A percentile compares a stretch with the other conserved stretches of the same genome.
Evolutionary conservation across 1,139 yeast genomes (phyloP).

Genomic region (Yamadazyma triangularis): DNA sequence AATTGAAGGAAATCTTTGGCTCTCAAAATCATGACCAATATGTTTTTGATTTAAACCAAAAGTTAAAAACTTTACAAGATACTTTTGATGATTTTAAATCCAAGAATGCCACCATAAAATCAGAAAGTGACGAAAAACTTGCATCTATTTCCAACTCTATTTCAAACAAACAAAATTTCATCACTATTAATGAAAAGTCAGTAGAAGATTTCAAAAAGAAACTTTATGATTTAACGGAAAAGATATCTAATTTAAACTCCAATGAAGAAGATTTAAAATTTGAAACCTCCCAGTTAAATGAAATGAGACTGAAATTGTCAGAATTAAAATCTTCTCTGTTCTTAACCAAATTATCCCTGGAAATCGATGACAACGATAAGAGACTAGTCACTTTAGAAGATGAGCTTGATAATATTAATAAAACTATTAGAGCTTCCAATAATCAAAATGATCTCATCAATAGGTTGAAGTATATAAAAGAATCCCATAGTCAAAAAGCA

Average conservation of each 20-base stretch:
- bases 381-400: slow-evolving; percentile 42
- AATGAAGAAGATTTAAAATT: slow-evolving; percentile 25
- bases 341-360: slow-evolving; percentile 24
- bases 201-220: slow-evolving; percentile 18
- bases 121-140: slow-evolving; percentile 11
- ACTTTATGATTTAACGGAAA: slow-evolving; percentile 26
- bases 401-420: slow-evolving; percentile 51
- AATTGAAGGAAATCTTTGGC: slow-evolving; percentile 9
- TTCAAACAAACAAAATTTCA: slow-evolving; percentile 7
- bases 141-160: slow-evolving; percentile 8
- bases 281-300: slow-evolving; percentile 28
- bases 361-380: slow-evolving; percentile 37
- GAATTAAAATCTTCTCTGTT: slow-evolving; percentile 22
- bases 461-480: slow-evolving; percentile 37
- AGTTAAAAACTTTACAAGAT: slow-evolving; percentile 2
- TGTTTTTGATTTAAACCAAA: slow-evolving; percentile 7
- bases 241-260: slow-evolving; percentile 37
- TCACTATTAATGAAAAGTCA: slow-evolving; percentile 4
- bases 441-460: slow-evolving; percentile 59
- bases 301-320: slow-evolving; percentile 26
- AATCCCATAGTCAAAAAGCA: slow-evolving; percentile 5
- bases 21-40: slow-evolving; percentile 8
- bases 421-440: slow-evolving; percentile 46
- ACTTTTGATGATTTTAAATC: slow-evolving; percentile 6
- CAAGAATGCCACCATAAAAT: slow-evolving; percentile 9